Base-by-base conservation (phyloP, 768 basidiomycete genomes). In the Mycena amicta region DNA sequence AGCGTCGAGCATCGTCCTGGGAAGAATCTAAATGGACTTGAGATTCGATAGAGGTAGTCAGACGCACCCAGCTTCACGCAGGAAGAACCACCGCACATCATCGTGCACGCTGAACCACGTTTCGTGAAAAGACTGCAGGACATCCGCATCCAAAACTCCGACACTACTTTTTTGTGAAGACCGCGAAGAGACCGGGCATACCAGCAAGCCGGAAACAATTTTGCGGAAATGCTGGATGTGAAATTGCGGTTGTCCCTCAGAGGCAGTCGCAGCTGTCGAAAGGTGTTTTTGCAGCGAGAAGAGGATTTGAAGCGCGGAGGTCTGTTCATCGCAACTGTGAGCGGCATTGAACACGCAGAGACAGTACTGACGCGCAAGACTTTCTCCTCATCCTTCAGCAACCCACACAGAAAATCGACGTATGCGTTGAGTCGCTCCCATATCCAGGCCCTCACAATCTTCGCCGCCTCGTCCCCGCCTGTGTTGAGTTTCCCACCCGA, bases 81-180 rank as follows among this genome's bases (percentile, higher is more conserved):
- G 80, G 76, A 93, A 94, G 75, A 90, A 92, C 90, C 90, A 95
- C 57, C 93, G 83, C 29, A 95, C 76, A 66, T 96, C 93, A 66
- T 93, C 90, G 68, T 90, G 68, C 13, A 89, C 83, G 62, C 84
- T 86, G 64, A 92, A 80, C 87, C 89, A 95, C 15, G 81, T 86
- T 47, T 82, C 80, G 53, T 86, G 75, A 66, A 93, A 92, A 12
- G 79, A 72, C 41, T 84, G 75, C 25, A 86, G 74, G 3, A 92
- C 84, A 56, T 90, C 88, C 4, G 77, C 53, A 54, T 87, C 82
- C 18, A 87, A 72, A 31, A 73, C 70, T 1, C 76, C 73, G 25
- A 76, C 68, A 23, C 39, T 71, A 65, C 18, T 65, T n/a, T n/a
- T n/a, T 41, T 40, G 65, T 57, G 1, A 58, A 52, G 28, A 53